A percentile compares a stretch with the other conserved stretches of the same genome.
Evolutionary conservation across 257 asterid species (phyloP).

Genomic region (Vinca minor): DNA sequence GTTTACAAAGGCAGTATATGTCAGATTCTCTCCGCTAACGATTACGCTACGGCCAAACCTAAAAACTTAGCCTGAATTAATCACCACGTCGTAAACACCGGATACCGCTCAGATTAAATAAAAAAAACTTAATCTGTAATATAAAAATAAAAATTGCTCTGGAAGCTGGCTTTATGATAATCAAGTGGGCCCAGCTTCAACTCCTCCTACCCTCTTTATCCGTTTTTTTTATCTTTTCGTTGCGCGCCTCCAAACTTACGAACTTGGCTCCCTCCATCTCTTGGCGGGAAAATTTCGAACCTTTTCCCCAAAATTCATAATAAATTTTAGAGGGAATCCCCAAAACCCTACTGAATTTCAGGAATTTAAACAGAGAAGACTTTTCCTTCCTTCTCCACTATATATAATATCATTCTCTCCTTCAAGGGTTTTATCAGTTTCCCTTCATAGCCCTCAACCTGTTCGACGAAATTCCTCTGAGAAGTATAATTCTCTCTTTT

Average conservation of each 20-base stretch:
- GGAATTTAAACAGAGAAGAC: neutral
- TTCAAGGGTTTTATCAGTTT: neutral
- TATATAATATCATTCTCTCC: neutral
- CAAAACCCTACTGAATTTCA: conserved; percentile 12
- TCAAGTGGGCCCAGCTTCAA: conserved; percentile 24
- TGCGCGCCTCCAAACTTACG: conserved; percentile 26
- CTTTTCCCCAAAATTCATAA: conserved; percentile 9
- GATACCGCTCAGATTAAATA: no score
- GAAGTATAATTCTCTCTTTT: neutral
- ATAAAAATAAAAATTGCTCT: conserved; percentile 3
- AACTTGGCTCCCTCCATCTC: conserved; percentile 4
- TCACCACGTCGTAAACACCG: no score
- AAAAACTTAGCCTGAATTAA: no score
- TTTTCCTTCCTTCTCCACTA: neutral
- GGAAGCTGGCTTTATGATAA: neutral
- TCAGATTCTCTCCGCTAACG: no score
- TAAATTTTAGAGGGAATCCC: conserved; percentile 34
- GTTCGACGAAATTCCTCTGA: conserved; percentile 33
- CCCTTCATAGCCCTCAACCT: conserved; percentile 2
- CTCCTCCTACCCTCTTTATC: conserved; percentile 16
- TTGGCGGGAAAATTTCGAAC: conserved; percentile 56
- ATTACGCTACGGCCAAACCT: no score
- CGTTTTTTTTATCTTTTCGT: conserved; percentile 9
- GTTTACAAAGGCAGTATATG: no score
- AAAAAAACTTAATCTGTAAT: no score